A percentile compares a stretch with the other conserved stretches of the same genome.
Evolutionary conservation across 352 stramenopile genomes (phyloP).

Genomic region (Phytophthora aleatoria): DNA sequence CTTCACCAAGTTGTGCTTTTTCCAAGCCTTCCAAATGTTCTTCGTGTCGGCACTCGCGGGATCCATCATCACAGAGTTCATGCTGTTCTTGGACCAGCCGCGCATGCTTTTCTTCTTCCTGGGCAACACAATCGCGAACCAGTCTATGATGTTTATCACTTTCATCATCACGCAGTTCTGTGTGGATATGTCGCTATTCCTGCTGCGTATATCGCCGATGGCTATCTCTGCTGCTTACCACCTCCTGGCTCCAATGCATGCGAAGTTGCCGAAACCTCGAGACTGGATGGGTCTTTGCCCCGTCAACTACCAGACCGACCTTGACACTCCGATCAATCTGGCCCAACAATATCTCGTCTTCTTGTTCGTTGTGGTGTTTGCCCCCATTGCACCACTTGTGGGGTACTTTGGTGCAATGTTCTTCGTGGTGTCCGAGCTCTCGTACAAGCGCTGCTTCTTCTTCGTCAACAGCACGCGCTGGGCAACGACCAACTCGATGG

Average conservation of each 20-base stretch:
- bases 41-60: conserved; percentile 77
- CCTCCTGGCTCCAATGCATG: conserved; percentile 56
- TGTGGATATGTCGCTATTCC: conserved; percentile 60
- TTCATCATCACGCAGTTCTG: conserved; percentile 80
- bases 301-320: conserved; percentile 54
- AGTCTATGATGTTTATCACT: conserved; percentile 84
- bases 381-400: conserved; percentile 75
- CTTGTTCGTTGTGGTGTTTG: conserved; percentile 73
- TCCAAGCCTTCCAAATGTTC: conserved; percentile 85
- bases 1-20: conserved; percentile 80
- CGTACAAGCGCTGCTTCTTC: conserved; percentile 74
- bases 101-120: conserved; percentile 72
- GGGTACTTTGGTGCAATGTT: conserved; percentile 65
- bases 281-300: conserved; percentile 64
- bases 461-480: conserved; percentile 69
- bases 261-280: conserved; percentile 46
- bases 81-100: conserved; percentile 66
- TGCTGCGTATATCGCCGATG: conserved; percentile 63
- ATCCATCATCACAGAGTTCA: conserved; percentile 63
- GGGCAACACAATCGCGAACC: conserved; percentile 68
- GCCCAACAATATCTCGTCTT: conserved; percentile 79
- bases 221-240: conserved; percentile 49
- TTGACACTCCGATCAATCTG: conserved; percentile 64
- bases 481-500: conserved; percentile 61
- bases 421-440: conserved; percentile 68